A percentile compares a stretch with the other conserved stretches of the same genome.
These are phyloP conservation scores for Stephanodiscus minutulus DNA, from an alignment of 108 stramenopile genomes.

Conservation along the genomic window DNA sequence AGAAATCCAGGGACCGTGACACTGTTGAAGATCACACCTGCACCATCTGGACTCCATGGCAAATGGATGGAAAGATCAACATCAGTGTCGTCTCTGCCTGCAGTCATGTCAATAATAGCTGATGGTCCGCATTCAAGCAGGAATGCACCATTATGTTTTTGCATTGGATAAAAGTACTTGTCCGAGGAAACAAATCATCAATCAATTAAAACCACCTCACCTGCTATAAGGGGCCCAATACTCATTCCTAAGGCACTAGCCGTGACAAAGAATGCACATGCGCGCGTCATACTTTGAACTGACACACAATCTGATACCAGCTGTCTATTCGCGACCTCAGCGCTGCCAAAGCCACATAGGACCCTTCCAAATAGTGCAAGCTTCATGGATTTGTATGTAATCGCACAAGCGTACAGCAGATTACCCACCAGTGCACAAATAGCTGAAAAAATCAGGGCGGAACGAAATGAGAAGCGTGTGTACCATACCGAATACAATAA, in stretches of 20 bases:
- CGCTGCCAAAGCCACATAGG: constrained; percentile 64
- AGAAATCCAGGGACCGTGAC: constrained; percentile 56
- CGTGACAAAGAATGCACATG: constrained; percentile 63
- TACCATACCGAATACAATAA: constrained; percentile 72
- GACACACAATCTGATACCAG: constrained; percentile 59
- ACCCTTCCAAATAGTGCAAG: constrained; percentile 67
- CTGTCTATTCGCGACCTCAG: constrained; percentile 70
- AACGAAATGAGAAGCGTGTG: constrained; percentile 54
- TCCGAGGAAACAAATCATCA: neutral
- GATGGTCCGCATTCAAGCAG: neutral
- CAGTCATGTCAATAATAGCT: constrained; percentile 52
- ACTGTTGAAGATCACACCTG: constrained; percentile 57
- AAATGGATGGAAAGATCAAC: constrained; percentile 55
- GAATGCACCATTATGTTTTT: neutral
- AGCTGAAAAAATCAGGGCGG: constrained; percentile 60
- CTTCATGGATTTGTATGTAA: constrained; percentile 51
- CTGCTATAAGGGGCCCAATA: constrained; percentile 67
- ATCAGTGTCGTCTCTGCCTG: constrained; percentile 49
- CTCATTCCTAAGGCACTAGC: constrained; percentile 59
- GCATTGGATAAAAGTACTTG: neutral
- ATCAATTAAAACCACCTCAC: constrained; percentile 8
- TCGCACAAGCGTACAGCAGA: constrained; percentile 46
- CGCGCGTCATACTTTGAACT: constrained; percentile 60
- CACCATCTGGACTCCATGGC: constrained; percentile 51
- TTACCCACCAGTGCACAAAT: constrained; percentile 67